Percentiles rank a stretch among this genome's conserved stretches.
phyloP scores from a whole-genome alignment of 2,329 filamentous ascomycete species.

The Cytospora piceae region DNA sequence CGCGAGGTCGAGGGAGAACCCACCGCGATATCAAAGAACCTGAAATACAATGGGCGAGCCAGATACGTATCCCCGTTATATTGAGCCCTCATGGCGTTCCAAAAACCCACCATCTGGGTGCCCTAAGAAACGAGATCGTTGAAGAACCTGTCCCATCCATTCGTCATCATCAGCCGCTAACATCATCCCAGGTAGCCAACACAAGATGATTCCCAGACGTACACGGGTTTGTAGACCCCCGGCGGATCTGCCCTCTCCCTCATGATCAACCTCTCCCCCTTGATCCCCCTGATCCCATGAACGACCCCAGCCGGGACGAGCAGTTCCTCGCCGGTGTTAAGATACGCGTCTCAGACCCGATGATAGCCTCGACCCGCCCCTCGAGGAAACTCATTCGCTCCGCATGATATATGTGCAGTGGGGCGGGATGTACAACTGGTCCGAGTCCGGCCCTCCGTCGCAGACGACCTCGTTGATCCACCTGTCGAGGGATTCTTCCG shows the following conservation, averaged over 20 bases:
- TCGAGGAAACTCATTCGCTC: slow-evolving; percentile 14
- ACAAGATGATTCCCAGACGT: background rate
- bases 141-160: slow-evolving; percentile 15
- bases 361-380: slow-evolving; percentile 10
- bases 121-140: background rate
- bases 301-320: background rate
- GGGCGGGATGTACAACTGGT: background rate
- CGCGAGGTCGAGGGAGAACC: background rate
- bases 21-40: slow-evolving; percentile 12
- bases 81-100: slow-evolving; percentile 15
- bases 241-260: slow-evolving; percentile 18
- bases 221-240: slow-evolving; percentile 22
- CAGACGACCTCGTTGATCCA: slow-evolving; percentile 7
- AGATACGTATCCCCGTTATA: slow-evolving; percentile 21
- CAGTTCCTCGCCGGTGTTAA: background rate
- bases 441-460: slow-evolving; percentile 10
- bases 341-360: background rate
- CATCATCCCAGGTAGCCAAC: background rate
- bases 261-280: slow-evolving; percentile 15
- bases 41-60: slow-evolving; percentile 14
- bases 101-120: slow-evolving; percentile 4
- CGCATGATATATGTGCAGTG: slow-evolving; percentile 23
- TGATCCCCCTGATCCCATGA: slow-evolving; percentile 9
- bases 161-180: background rate
- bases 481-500: background rate